Conservation (phyloP, 106 monocot genomes). For the Iris macrosiphon region DNA sequence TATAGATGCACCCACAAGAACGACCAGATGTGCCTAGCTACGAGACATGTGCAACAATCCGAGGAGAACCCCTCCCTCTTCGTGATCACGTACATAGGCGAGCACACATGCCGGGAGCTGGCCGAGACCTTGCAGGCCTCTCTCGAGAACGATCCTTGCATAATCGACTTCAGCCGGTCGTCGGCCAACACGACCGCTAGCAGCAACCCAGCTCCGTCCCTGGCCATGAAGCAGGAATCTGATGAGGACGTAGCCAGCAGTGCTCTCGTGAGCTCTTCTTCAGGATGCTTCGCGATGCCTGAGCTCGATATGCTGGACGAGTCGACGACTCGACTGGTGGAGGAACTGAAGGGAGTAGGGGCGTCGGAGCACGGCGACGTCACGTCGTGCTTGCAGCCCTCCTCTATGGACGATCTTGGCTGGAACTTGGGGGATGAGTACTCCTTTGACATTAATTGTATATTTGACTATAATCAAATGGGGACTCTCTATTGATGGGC, state of each 20-base stretch:
- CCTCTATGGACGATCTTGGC: too few species aligned
- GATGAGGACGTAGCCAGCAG: neutral
- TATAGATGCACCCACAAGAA: slow-evolving; percentile 42
- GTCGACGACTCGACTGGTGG: too few species aligned
- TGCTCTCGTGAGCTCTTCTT: neutral
- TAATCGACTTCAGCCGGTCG: slow-evolving; percentile 3
- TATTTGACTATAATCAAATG: too few species aligned
- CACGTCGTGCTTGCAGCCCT: neutral
- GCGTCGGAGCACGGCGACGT: neutral
- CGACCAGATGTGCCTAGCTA: slow-evolving; percentile 23
- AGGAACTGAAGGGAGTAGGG: neutral
- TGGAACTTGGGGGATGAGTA: too few species aligned
- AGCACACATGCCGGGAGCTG: slow-evolving; percentile 26
- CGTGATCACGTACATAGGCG: slow-evolving; percentile 31
- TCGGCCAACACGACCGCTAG: too few species aligned
- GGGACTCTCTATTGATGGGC: too few species aligned
- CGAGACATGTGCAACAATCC: slow-evolving; percentile 26
- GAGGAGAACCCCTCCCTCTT: slow-evolving; percentile 22
- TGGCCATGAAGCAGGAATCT: neutral
- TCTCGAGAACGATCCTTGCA: neutral
- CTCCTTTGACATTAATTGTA: too few species aligned
- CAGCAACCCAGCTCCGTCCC: neutral
- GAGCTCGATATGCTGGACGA: neutral
- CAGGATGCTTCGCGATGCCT: too few species aligned
- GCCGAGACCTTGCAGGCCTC: neutral